These are phyloP conservation scores for Ogataea allantospora DNA, from an alignment of 805 yeast species.

Conservation along the genomic window DNA sequence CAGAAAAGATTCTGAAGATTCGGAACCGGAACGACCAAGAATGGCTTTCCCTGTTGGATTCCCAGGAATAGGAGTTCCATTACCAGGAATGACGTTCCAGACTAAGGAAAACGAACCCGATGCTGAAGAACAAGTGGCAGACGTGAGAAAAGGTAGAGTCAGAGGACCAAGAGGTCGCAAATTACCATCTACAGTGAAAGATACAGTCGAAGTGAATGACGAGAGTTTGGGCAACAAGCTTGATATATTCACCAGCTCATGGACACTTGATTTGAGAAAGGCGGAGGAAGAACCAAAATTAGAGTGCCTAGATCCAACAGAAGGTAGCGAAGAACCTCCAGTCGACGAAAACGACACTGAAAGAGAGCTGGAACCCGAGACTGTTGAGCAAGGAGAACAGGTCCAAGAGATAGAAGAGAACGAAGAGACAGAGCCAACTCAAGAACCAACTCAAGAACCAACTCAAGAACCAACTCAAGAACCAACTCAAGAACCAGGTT, in stretches of 20 bases:
- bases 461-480: too few relatives aligned
- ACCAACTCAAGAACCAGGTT: too few relatives aligned
- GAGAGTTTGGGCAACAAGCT: constrained; percentile 33
- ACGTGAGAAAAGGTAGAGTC: constrained; percentile 51
- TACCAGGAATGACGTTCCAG: constrained; percentile 13
- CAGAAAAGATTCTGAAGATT: constrained; percentile 2
- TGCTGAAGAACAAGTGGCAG: constrained; percentile 23
- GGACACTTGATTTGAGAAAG: constrained; percentile 33
- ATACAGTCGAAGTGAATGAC: constrained; percentile 38
- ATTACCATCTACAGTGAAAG: constrained; percentile 56
- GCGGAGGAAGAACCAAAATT: not conserved
- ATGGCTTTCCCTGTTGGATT: constrained; percentile 50
- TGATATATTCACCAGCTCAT: constrained; percentile 34
- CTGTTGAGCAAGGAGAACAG: too few relatives aligned
- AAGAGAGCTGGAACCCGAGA: too few relatives aligned
- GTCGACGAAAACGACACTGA: too few relatives aligned
- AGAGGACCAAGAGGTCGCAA: constrained; percentile 75
- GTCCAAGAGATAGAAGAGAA: too few relatives aligned
- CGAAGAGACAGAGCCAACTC: too few relatives aligned
- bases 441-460: too few relatives aligned
- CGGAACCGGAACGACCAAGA: constrained; percentile 40
- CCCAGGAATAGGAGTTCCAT: constrained; percentile 45
- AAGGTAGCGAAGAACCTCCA: too few relatives aligned
- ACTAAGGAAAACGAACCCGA: constrained; percentile 10
- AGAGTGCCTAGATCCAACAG: too few relatives aligned